These are phyloP conservation scores for Botrytis porri DNA, from an alignment of 2,329 filamentous ascomycete species.

Conservation along the genomic window DNA sequence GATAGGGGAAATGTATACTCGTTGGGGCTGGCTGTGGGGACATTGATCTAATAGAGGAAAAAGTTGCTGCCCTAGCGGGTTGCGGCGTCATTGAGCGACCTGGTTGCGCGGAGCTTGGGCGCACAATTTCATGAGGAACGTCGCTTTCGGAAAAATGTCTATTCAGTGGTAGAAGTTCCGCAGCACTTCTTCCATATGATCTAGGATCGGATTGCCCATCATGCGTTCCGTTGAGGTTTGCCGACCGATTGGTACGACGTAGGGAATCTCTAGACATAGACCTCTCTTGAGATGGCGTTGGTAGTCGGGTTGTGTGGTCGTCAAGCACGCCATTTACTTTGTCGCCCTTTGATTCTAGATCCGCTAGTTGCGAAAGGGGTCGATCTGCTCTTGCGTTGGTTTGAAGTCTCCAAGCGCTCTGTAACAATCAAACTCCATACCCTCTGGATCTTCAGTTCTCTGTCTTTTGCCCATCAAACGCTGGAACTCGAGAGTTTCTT, in stretches of 20 bases:
- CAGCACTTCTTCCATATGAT: neutral
- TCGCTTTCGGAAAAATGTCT: neutral
- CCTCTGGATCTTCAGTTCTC: neutral
- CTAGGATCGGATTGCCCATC: slow-evolving; percentile 10
- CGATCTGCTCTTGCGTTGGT: neutral
- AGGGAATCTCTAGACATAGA: neutral
- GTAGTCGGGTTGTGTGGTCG: neutral
- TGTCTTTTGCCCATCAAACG: neutral
- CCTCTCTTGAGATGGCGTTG: neutral
- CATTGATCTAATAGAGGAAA: neutral
- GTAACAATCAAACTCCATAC: neutral
- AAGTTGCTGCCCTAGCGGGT: neutral
- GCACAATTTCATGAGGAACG: neutral
- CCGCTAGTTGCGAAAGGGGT: neutral
- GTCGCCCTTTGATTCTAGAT: neutral
- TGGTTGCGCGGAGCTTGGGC: neutral
- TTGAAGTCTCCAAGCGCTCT: neutral
- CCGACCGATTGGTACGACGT: neutral
- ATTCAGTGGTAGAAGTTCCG: neutral
- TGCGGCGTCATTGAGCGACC: slow-evolving; percentile 3
- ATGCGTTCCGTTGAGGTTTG: neutral
- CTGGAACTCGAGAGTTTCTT: slow-evolving; percentile 3
- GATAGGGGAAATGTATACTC: neutral
- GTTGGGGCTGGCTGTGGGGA: neutral
- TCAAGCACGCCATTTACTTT: neutral